Evolutionary conservation across 148 eudicot genomes (phyloP).

Genomic region (Rhododendron griersonianum): DNA sequence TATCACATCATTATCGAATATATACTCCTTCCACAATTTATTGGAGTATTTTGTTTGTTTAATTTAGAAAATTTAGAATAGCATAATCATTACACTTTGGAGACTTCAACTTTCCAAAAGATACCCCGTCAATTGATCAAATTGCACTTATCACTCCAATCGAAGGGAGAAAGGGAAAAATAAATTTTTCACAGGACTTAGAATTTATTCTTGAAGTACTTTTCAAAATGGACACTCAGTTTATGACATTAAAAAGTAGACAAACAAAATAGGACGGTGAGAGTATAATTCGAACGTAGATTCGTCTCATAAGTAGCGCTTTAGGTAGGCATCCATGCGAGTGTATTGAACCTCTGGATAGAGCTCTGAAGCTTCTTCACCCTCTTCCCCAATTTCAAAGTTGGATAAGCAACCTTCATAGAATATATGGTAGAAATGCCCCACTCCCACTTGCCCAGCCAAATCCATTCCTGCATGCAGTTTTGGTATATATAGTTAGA

Average conservation of each 20-base stretch:
- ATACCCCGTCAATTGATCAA: neutral
- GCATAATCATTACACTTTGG: neutral
- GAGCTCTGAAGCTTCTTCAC: slow-evolving; percentile 45
- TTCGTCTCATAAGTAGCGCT: slow-evolving; percentile 23
- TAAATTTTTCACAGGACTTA: too few species aligned
- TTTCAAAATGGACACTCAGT: neutral
- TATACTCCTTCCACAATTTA: neutral
- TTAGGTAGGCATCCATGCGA: slow-evolving; percentile 32
- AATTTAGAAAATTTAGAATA: neutral
- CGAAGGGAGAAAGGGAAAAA: neutral
- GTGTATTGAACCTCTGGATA: slow-evolving; percentile 45
- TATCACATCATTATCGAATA: neutral
- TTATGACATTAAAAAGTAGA: neutral
- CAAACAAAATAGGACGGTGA: neutral
- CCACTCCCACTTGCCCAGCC: slow-evolving; percentile 40
- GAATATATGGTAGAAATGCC: slow-evolving; percentile 55
- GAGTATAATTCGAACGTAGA: neutral
- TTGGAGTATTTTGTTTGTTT: too few species aligned
- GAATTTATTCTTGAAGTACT: neutral
- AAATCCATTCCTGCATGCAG: slow-evolving; percentile 30
- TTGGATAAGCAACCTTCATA: slow-evolving; percentile 53
- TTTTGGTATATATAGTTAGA: neutral
- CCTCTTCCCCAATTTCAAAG: slow-evolving; percentile 38
- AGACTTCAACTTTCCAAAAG: neutral
- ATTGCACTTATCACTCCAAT: neutral